Conservation (phyloP, 1,284 basidiomycete species). For the Papiliotrema fonsecae region DNA sequence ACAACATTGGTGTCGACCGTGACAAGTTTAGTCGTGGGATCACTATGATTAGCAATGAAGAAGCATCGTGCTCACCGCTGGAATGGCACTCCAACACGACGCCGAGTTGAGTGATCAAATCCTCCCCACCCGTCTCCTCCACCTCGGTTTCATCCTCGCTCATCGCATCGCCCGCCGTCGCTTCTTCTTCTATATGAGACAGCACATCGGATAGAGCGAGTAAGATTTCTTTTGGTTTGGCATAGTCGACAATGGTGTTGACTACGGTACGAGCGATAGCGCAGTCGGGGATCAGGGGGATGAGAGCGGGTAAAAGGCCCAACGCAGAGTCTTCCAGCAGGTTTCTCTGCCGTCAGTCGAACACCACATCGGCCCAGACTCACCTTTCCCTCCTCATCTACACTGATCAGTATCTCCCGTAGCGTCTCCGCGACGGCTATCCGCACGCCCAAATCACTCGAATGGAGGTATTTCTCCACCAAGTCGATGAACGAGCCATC, state of each 20-base stretch:
- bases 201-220: constrained; percentile 28
- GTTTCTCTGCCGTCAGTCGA: background rate
- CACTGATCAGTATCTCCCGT: constrained; percentile 6
- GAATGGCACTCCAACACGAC: background rate
- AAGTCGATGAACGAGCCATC: constrained; percentile 6
- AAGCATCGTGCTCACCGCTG: background rate
- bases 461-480: constrained; percentile 11
- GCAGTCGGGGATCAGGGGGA: constrained; percentile 6
- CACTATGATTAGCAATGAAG: constrained; percentile 9
- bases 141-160: constrained; percentile 25
- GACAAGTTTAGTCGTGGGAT: constrained; percentile 21
- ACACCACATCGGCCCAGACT: background rate
- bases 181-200: constrained; percentile 22
- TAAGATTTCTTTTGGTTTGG: constrained; percentile 26
- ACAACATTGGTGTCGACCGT: constrained; percentile 32
- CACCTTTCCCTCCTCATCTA: background rate
- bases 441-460: constrained; percentile 2
- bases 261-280: constrained; percentile 7
- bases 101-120: background rate
- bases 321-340: constrained; percentile 7
- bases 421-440: constrained; percentile 11
- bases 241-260: constrained; percentile 13
- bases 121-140: constrained; percentile 14
- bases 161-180: constrained; percentile 19
- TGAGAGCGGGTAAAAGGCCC: constrained; percentile 12